phyloP scores from a whole-genome alignment of 768 basidiomycete species.

The Phlebiopsis gigantea region DNA sequence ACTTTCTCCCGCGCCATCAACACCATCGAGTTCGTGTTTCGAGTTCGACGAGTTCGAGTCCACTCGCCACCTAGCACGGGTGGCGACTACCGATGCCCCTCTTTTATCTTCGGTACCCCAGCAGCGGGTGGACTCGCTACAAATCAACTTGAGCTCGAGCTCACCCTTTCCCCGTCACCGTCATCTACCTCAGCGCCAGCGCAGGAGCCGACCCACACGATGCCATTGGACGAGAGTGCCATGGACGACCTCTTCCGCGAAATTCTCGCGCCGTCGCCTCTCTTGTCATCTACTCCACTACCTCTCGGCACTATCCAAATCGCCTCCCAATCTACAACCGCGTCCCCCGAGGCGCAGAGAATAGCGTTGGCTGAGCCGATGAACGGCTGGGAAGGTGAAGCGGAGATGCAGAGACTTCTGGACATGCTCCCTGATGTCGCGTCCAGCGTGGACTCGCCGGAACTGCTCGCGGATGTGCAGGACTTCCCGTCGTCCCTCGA shows the following conservation, averaged over 20 bases:
- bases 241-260: constrained; percentile 70
- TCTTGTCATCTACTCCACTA: constrained; percentile 28
- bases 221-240: constrained; percentile 46
- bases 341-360: constrained; percentile 13
- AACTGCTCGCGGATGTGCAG: constrained; percentile 11
- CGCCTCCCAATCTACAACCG: constrained; percentile 19
- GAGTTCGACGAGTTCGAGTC: constrained; percentile 42
- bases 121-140: constrained; percentile 79
- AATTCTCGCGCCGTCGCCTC: constrained; percentile 53
- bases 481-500: constrained; percentile 27
- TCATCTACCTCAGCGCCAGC: constrained; percentile 17
- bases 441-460: constrained; percentile 20
- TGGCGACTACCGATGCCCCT: constrained; percentile 70
- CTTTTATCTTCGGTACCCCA: constrained; percentile 65
- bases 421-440: constrained; percentile 41
- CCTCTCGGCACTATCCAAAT: constrained; percentile 18
- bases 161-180: constrained; percentile 32
- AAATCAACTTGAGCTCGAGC: constrained; percentile 26
- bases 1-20: constrained; percentile 28
- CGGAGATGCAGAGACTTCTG: constrained; percentile 58
- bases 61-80: constrained; percentile 99
- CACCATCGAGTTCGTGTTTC: constrained; percentile 29
- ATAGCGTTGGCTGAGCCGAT: constrained; percentile 13
- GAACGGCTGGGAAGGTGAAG: constrained; percentile 34
- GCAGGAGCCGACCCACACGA: constrained; percentile 20